phyloP scores from a whole-genome alignment of 768 basidiomycete genomes.

The Tylopilus subfusipes region DNA sequence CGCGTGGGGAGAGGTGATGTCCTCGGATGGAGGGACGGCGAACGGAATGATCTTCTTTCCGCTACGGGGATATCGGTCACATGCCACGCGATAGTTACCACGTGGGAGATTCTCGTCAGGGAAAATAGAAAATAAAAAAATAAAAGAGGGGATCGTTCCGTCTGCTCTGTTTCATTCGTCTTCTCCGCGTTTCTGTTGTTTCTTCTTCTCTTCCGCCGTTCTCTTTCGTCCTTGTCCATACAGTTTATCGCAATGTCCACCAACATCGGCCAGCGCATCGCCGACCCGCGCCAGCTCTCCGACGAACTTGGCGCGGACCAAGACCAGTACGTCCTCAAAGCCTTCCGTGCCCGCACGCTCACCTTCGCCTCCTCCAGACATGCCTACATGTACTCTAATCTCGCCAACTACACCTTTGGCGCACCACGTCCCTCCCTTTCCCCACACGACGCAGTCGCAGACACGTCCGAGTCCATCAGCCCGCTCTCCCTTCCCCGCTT shows the following conservation, averaged over 20 bases:
- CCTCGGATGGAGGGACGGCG: not conserved
- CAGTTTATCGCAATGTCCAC: slow-evolving; percentile 17
- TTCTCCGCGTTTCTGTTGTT: not conserved
- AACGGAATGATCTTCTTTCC: not conserved
- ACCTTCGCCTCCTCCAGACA: not conserved
- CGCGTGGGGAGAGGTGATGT: not conserved
- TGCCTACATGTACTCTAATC: slow-evolving; percentile 35
- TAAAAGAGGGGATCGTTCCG: not conserved
- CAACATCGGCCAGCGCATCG: slow-evolving; percentile 26
- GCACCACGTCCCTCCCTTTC: slow-evolving; percentile 22
- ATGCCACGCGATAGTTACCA: slow-evolving; percentile 24
- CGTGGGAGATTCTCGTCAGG: slow-evolving; percentile 18
- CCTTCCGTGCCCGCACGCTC: not conserved
- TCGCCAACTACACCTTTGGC: slow-evolving; percentile 44
- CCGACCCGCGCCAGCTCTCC: slow-evolving; percentile 28
- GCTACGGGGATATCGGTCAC: slow-evolving; percentile 2
- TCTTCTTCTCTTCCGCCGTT: not conserved
- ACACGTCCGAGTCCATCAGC: slow-evolving; percentile 31
- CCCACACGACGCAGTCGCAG: slow-evolving; percentile 11
- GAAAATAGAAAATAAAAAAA: not conserved
- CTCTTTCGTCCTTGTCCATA: slow-evolving; percentile 12
- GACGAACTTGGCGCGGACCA: slow-evolving; percentile 21
- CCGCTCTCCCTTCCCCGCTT: slow-evolving; percentile 33
- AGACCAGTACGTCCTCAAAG: slow-evolving; percentile 2
- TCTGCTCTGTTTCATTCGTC: not conserved